Evolutionary conservation across 768 basidiomycete species (phyloP).

Genomic region (Pleurotus eryngii): DNA sequence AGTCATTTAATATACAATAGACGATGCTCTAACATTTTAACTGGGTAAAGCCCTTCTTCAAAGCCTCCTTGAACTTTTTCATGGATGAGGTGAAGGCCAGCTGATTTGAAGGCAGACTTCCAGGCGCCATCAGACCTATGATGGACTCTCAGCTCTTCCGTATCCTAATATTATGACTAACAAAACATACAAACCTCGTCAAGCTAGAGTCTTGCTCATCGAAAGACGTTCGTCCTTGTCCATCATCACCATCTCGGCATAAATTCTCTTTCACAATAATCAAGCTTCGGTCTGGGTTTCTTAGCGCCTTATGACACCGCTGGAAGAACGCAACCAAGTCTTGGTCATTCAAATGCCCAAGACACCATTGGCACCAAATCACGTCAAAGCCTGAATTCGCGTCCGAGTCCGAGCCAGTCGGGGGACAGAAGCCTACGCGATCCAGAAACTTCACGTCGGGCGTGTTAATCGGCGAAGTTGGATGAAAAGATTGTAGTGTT

Average conservation of each 20-base stretch:
- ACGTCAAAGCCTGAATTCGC: constrained; percentile 77
- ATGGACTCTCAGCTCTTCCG: background rate
- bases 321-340: constrained; percentile 79
- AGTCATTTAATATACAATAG: background rate
- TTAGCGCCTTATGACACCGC: constrained; percentile 57
- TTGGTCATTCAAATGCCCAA: constrained; percentile 76
- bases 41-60: constrained; percentile 74
- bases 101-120: constrained; percentile 69
- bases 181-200: constrained; percentile 57
- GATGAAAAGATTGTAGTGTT: constrained; percentile 81
- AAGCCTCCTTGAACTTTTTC: constrained; percentile 84
- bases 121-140: constrained; percentile 80
- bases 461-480: constrained; percentile 52
- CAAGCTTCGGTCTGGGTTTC: constrained; percentile 45
- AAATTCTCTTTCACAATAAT: constrained; percentile 93
- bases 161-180: background rate
- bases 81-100: constrained; percentile 67
- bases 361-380: constrained; percentile 97
- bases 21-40: constrained; percentile 68
- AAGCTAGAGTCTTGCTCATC: constrained; percentile 89
- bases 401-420: constrained; percentile 35
- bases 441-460: constrained; percentile 51
- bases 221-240: constrained; percentile 52
- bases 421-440: constrained; percentile 61
- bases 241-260: constrained; percentile 57